Conservation (phyloP, 345 rosid species). For the Populus deltoides region DNA sequence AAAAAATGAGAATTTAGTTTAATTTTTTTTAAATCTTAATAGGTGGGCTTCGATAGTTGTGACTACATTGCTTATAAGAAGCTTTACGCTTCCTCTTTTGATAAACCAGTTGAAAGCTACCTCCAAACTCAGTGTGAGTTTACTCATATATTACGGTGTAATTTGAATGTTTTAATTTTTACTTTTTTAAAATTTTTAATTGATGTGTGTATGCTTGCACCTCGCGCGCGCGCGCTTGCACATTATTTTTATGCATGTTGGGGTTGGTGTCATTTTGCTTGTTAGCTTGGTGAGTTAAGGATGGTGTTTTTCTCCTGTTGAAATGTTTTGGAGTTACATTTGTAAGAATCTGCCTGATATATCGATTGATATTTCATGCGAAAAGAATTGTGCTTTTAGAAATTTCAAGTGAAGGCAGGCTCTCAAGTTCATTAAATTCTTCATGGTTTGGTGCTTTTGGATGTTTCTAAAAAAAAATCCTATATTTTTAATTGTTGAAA, state of each 20-base stretch:
- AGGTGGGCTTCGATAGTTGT: constrained; percentile 89
- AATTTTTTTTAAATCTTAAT: not conserved
- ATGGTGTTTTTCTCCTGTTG: not conserved
- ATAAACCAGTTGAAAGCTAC: constrained; percentile 47
- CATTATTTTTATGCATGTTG: too few relatives aligned
- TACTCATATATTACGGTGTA: not conserved
- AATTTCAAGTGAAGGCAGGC: too few relatives aligned
- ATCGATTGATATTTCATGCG: too few relatives aligned
- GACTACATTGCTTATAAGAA: constrained; percentile 67
- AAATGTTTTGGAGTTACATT: too few relatives aligned
- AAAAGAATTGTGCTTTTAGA: too few relatives aligned
- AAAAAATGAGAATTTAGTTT: too few relatives aligned
- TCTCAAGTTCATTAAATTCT: not conserved
- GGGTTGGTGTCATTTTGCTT: not conserved
- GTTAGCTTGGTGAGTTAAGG: not conserved
- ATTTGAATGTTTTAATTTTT: not conserved
- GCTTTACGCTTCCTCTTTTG: constrained; percentile 61
- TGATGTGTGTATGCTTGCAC: not conserved
- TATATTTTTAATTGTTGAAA: too few relatives aligned
- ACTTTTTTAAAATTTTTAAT: not conserved
- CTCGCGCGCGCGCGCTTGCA: not conserved
- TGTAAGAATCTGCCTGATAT: too few relatives aligned
- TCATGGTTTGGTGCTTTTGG: not conserved
- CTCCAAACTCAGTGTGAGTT: not conserved
- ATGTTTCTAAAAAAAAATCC: not conserved